Percentiles rank a stretch among this genome's conserved stretches.
phyloP scores from a whole-genome alignment of 768 basidiomycete species.

The Mycena vitilis region DNA sequence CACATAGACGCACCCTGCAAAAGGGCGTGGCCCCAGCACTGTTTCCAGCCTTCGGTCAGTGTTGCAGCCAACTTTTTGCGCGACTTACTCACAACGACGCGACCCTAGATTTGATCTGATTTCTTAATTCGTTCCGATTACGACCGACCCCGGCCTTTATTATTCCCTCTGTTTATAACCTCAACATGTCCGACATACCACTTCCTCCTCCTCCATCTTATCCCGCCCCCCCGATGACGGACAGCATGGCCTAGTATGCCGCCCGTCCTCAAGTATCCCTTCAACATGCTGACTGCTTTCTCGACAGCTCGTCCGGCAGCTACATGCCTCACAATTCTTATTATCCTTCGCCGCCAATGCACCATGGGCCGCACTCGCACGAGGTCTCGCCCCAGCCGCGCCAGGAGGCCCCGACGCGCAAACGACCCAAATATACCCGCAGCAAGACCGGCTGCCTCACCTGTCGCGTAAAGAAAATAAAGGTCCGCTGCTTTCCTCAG shows the following conservation, averaged over 20 bases:
- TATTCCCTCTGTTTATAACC: constrained; percentile 29
- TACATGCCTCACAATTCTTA: constrained; percentile 57
- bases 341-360: constrained; percentile 51
- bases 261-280: constrained; percentile 16
- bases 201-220: constrained; percentile 48
- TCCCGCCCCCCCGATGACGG: constrained; percentile 50
- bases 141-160: constrained; percentile 21
- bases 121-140: constrained; percentile 28
- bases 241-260: constrained; percentile 68
- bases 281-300: constrained; percentile 32
- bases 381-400: constrained; percentile 61
- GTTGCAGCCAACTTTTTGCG: neutral
- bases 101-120: constrained; percentile 36
- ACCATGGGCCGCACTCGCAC: constrained; percentile 60
- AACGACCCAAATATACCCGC: constrained; percentile 92
- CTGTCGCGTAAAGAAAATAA: constrained; percentile 95
- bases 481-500: constrained; percentile 62
- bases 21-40: neutral
- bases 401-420: constrained; percentile 56
- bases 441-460: constrained; percentile 96
- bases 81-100: constrained; percentile 18
- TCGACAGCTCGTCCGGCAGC: constrained; percentile 50
- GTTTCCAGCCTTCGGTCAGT: neutral
- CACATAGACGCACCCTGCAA: neutral
- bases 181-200: constrained; percentile 44